These are phyloP conservation scores for Neoscytalidium dimidiatum DNA, from an alignment of 2,329 filamentous ascomycete species.

Conservation along the genomic window DNA sequence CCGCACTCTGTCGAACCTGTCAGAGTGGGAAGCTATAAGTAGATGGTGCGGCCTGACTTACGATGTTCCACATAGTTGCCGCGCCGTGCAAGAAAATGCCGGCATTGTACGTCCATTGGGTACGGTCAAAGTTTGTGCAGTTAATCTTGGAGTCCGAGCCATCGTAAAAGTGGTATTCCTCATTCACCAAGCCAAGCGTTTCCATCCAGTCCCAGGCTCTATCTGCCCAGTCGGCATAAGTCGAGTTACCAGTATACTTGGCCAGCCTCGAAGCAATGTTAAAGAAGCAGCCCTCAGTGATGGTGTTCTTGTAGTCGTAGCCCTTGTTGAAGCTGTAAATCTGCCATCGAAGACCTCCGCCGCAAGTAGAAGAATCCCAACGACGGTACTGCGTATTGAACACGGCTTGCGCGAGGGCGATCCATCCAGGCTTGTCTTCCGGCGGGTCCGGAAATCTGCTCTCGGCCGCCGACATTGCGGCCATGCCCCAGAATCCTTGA, in stretches of 20 bases:
- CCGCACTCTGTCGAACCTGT: background rate
- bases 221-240: conserved; percentile 65
- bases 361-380: conserved; percentile 40
- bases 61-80: conserved; percentile 61
- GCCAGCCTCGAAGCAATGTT: conserved; percentile 48
- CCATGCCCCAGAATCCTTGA: conserved; percentile 80
- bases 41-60: conserved; percentile 34
- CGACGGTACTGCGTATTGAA: conserved; percentile 40
- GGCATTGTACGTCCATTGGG: conserved; percentile 66
- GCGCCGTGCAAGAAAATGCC: conserved; percentile 68
- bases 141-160: conserved; percentile 43
- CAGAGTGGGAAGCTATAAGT: background rate
- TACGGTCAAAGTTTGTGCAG: conserved; percentile 56
- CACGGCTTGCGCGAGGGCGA: conserved; percentile 35
- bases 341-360: conserved; percentile 33
- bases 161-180: conserved; percentile 57
- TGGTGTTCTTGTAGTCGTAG: conserved; percentile 54
- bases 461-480: conserved; percentile 77
- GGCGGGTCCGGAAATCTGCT: conserved; percentile 71
- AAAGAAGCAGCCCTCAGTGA: conserved; percentile 57
- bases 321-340: conserved; percentile 51
- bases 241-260: conserved; percentile 44
- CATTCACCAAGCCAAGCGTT: conserved; percentile 58
- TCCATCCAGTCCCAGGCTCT: conserved; percentile 37
- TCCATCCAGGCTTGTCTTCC: conserved; percentile 32